Percentiles rank a stretch among this genome's conserved stretches.
phyloP scores from a whole-genome alignment of 2,329 filamentous ascomycete species.

The Microdochium trichocladiopsis region DNA sequence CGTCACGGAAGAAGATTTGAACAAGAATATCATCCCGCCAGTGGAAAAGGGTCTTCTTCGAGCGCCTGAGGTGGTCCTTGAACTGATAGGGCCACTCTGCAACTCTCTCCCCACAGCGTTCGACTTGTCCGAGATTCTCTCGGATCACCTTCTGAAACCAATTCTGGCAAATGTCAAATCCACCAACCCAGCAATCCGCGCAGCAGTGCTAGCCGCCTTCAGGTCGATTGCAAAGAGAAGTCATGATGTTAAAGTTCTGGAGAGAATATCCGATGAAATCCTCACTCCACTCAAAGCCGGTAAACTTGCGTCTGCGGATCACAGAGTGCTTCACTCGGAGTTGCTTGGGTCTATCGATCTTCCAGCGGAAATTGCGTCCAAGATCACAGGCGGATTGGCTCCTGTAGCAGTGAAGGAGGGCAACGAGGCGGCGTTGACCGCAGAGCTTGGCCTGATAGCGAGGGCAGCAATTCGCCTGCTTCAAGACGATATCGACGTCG shows the following conservation, averaged over 20 bases:
- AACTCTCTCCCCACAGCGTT: slow-evolving; percentile 59
- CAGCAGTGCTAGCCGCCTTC: slow-evolving; percentile 71
- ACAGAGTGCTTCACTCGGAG: slow-evolving; percentile 75
- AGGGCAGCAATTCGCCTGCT: slow-evolving; percentile 59
- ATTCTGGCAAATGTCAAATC: slow-evolving; percentile 89
- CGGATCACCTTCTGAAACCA: slow-evolving; percentile 71
- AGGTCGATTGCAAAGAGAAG: slow-evolving; percentile 48
- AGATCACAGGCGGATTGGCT: slow-evolving; percentile 60
- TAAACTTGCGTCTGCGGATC: slow-evolving; percentile 79
- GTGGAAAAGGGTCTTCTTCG: slow-evolving; percentile 85
- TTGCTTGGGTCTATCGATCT: slow-evolving; percentile 63
- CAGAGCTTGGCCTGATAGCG: slow-evolving; percentile 67
- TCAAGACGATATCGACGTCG: slow-evolving; percentile 50
- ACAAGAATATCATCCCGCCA: slow-evolving; percentile 68
- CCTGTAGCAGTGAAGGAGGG: slow-evolving; percentile 73
- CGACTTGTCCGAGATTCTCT: slow-evolving; percentile 71
- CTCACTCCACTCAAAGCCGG: slow-evolving; percentile 71
- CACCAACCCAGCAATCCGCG: slow-evolving; percentile 70
- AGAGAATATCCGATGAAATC: slow-evolving; percentile 70
- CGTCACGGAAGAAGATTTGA: slow-evolving; percentile 65
- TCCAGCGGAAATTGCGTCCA: slow-evolving; percentile 55
- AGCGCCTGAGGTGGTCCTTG: slow-evolving; percentile 83
- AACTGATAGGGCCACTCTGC: slow-evolving; percentile 69
- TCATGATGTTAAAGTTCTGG: slow-evolving; percentile 47
- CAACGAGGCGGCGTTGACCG: slow-evolving; percentile 73